Conservation (phyloP, 768 basidiomycete species). For the Gymnopilus junonius region DNA sequence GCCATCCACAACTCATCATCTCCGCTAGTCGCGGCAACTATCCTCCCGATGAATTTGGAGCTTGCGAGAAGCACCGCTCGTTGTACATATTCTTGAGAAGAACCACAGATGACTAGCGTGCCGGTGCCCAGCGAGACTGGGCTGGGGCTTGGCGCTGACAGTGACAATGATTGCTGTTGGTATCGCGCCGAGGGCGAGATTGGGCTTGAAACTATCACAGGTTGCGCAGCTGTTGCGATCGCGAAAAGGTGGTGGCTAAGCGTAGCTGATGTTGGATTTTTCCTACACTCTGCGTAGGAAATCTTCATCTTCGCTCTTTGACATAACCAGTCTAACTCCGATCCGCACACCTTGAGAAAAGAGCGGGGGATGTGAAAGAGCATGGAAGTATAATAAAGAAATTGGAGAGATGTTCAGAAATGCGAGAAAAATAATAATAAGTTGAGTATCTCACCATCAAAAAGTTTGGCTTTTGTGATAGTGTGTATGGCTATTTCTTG, state of each 20-base stretch:
- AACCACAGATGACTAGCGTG: conserved; percentile 62
- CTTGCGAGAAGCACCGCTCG: conserved; percentile 67
- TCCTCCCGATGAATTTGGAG: conserved; percentile 72
- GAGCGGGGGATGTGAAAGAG: background rate
- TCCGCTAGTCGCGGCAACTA: conserved; percentile 40
- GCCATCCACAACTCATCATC: conserved; percentile 41
- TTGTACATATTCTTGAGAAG: conserved; percentile 59
- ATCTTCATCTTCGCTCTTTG: conserved; percentile 56
- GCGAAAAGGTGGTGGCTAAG: conserved; percentile 56
- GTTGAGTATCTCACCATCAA: conserved; percentile 47
- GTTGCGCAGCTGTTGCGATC: conserved; percentile 51
- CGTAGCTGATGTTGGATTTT: conserved; percentile 46
- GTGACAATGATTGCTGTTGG: background rate
- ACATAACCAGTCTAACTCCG: conserved; percentile 63
- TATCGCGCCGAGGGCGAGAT: background rate
- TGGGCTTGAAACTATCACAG: conserved; percentile 3
- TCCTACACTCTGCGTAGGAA: conserved; percentile 62
- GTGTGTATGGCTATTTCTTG: conserved; percentile 58
- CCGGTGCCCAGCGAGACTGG: conserved; percentile 31
- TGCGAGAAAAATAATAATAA: too few relatives aligned
- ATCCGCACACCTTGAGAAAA: conserved; percentile 47
- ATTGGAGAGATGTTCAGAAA: background rate
- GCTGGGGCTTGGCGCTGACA: background rate
- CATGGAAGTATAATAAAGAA: background rate
- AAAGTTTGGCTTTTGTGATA: conserved; percentile 49